phyloP scores from a whole-genome alignment of 306 rosid genomes.

The Inga oerstediana region DNA sequence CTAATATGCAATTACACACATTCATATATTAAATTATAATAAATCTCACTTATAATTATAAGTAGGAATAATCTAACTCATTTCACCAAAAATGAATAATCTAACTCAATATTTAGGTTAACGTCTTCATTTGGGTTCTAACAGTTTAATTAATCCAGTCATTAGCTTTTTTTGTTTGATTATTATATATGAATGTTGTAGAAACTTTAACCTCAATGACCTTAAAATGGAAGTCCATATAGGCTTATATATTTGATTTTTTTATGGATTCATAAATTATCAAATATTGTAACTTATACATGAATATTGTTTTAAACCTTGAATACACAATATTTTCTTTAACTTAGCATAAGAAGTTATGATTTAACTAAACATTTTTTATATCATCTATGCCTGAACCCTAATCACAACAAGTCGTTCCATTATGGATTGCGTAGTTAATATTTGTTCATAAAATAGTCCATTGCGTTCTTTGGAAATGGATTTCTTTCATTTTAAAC shows the following conservation, averaged over 20 bases:
- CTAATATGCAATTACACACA: neutral
- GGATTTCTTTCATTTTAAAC: slow-evolving; percentile 12
- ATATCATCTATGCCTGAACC: neutral
- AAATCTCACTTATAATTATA: neutral
- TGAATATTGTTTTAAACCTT: neutral
- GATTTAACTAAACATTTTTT: neutral
- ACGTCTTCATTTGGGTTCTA: neutral
- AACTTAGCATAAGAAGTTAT: too few species aligned
- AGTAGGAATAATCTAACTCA: neutral
- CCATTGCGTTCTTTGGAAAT: neutral
- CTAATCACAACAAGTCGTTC: neutral
- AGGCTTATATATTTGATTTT: neutral
- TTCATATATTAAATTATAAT: too few species aligned
- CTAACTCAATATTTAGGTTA: neutral
- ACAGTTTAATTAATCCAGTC: neutral
- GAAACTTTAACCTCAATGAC: too few species aligned
- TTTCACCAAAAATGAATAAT: too few species aligned
- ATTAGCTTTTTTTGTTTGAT: too few species aligned
- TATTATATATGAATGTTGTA: too few species aligned
- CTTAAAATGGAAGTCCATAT: too few species aligned
- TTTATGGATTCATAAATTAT: too few species aligned
- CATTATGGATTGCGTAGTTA: too few species aligned
- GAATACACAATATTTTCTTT: neutral
- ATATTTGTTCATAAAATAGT: neutral
- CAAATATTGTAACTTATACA: neutral